Evolutionary conservation across 2,329 filamentous ascomycete species (phyloP).

Genomic region (Grosmannia serpens): DNA sequence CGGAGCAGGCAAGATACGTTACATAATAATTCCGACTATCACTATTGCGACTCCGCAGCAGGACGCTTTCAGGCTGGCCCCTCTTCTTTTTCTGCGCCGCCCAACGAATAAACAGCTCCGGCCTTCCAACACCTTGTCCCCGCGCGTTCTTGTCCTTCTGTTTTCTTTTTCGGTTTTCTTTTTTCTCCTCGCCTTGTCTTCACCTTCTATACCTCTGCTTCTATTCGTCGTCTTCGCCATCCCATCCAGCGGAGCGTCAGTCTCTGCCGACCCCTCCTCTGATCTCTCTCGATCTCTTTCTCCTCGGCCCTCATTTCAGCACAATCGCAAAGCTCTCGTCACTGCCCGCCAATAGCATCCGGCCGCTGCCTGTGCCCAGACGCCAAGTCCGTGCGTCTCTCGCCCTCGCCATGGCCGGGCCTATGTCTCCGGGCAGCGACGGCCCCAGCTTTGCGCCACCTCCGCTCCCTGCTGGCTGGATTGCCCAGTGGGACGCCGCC

Average conservation of each 20-base stretch:
- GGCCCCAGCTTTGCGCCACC: slow-evolving; percentile 50
- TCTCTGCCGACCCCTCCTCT: neutral
- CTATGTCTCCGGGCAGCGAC: slow-evolving; percentile 45
- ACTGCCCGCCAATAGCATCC: neutral
- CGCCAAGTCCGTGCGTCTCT: neutral
- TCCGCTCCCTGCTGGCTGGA: slow-evolving; percentile 53
- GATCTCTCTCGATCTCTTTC: too few relatives aligned
- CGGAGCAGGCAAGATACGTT: neutral
- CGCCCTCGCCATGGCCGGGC: slow-evolving; percentile 37
- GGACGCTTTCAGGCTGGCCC: neutral
- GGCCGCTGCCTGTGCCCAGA: neutral
- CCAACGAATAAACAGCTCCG: neutral
- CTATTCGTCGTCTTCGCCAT: neutral
- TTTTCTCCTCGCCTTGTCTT: neutral
- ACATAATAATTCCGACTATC: neutral
- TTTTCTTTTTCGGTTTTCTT: neutral
- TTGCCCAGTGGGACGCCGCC: slow-evolving; percentile 55
- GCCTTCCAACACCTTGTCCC: neutral
- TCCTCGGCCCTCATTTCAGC: too few relatives aligned
- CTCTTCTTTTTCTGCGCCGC: neutral
- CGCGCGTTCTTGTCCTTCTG: neutral
- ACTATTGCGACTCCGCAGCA: neutral
- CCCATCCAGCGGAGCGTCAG: neutral
- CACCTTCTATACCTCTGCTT: neutral
- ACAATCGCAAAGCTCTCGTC: neutral